A percentile compares a stretch with the other conserved stretches of the same genome.
Evolutionary conservation across 2,329 filamentous ascomycete species (phyloP).

Genomic region (Sporothrix phasma): DNA sequence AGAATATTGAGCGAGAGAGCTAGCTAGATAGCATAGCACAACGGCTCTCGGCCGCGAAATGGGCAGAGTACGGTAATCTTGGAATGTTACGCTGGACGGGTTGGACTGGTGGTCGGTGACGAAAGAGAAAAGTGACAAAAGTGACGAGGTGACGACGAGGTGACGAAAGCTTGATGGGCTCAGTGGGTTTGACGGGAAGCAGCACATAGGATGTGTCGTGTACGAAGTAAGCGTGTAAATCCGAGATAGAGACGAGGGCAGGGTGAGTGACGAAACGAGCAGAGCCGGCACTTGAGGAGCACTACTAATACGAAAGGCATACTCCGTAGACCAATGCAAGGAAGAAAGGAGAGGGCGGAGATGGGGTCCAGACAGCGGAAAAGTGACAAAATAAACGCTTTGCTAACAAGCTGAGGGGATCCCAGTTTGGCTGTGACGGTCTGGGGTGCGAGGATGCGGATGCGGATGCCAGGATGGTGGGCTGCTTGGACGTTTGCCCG

Average conservation of each 20-base stretch:
- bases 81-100: neutral
- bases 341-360: neutral
- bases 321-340: neutral
- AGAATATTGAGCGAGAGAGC: neutral
- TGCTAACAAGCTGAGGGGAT: conserved; percentile 6
- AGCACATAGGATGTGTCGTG: neutral
- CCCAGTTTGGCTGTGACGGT: conserved; percentile 13
- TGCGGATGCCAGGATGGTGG: neutral
- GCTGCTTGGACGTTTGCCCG: no score
- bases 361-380: neutral
- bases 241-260: neutral
- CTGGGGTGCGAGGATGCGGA: neutral
- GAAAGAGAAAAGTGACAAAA: neutral
- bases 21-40: neutral
- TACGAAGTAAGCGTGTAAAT: no score
- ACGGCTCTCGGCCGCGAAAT: conserved; percentile 2
- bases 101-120: conserved; percentile 3
- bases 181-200: neutral
- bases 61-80: neutral
- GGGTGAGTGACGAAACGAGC: neutral
- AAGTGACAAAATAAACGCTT: conserved; percentile 2
- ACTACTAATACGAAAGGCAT: neutral
- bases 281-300: neutral
- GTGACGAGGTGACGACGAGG: conserved; percentile 1
- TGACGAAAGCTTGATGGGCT: neutral